These are phyloP conservation scores for Botrytis aclada DNA, from an alignment of 2,329 filamentous ascomycete genomes.

Conservation along the genomic window DNA sequence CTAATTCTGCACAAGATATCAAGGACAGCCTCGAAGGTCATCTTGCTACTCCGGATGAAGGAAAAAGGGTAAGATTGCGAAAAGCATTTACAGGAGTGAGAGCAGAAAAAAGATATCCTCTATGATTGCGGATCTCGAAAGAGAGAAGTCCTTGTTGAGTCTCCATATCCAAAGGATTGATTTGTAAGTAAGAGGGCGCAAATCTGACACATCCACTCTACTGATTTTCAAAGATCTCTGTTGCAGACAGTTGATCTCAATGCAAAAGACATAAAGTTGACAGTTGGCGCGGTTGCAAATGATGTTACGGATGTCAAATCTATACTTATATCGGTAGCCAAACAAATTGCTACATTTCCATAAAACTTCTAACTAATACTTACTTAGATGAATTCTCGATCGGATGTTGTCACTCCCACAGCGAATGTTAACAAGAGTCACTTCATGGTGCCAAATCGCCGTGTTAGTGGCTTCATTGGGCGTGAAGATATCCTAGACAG, in stretches of 20 bases:
- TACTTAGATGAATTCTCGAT: background rate
- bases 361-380: background rate
- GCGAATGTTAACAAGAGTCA: background rate
- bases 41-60: background rate
- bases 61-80: background rate
- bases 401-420: too few relatives aligned
- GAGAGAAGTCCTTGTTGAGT: constrained; percentile 13
- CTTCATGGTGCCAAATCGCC: constrained; percentile 22
- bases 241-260: background rate
- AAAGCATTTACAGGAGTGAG: constrained; percentile 14
- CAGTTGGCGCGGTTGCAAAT: background rate
- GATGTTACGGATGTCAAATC: background rate
- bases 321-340: background rate
- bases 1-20: background rate
- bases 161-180: constrained; percentile 15
- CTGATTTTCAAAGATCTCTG: background rate
- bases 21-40: background rate
- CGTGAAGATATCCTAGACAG: constrained; percentile 23
- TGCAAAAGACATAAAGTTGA: background rate
- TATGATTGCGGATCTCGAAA: constrained; percentile 11
- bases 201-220: background rate
- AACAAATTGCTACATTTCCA: background rate
- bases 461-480: constrained; percentile 24
- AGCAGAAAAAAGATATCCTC: constrained; percentile 3
- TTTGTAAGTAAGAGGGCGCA: background rate